A percentile compares a stretch with the other conserved stretches of the same genome.
phyloP scores from a whole-genome alignment of 306 rosid species.

The Sicyos baderoa region DNA sequence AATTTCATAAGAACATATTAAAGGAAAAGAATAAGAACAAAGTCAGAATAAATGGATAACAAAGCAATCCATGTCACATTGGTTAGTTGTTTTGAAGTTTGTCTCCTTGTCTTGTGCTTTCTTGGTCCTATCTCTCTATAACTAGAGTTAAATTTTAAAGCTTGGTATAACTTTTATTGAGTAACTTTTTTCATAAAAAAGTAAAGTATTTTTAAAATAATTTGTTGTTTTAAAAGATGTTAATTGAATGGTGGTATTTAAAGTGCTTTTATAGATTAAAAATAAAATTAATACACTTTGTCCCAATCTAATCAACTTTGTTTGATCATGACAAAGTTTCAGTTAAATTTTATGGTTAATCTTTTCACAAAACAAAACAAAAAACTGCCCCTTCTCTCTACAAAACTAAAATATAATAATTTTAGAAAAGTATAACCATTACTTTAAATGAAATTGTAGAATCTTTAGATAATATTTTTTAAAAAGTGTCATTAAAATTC shows the following conservation, averaged over 20 bases:
- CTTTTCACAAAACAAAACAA: too few species aligned
- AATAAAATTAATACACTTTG: neutral
- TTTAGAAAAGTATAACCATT: too few species aligned
- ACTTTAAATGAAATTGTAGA: too few species aligned
- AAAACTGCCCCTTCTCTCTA: too few species aligned
- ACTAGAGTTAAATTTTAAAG: neutral
- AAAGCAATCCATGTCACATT: constrained; percentile 4
- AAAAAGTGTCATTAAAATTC: too few species aligned
- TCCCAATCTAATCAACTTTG: constrained; percentile 5
- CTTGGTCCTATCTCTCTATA: neutral
- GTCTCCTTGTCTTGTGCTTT: constrained; percentile 6
- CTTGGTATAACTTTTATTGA: constrained; percentile 9
- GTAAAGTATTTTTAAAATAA: constrained; percentile 2
- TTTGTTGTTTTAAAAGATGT: neutral
- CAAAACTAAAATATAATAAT: too few species aligned
- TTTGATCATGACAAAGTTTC: neutral
- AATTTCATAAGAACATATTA: neutral
- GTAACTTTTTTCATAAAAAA: neutral
- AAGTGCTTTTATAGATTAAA: neutral
- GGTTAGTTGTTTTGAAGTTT: neutral
- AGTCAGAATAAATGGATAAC: neutral
- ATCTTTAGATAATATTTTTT: too few species aligned
- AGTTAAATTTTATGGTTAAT: too few species aligned
- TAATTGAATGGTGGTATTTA: neutral
- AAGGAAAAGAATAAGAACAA: constrained; percentile 16